Evolutionary conservation across 352 stramenopile species (phyloP), one percentile per base, ranked within the genome.

Genomic region (Pythium vanterpoolii): DNA sequence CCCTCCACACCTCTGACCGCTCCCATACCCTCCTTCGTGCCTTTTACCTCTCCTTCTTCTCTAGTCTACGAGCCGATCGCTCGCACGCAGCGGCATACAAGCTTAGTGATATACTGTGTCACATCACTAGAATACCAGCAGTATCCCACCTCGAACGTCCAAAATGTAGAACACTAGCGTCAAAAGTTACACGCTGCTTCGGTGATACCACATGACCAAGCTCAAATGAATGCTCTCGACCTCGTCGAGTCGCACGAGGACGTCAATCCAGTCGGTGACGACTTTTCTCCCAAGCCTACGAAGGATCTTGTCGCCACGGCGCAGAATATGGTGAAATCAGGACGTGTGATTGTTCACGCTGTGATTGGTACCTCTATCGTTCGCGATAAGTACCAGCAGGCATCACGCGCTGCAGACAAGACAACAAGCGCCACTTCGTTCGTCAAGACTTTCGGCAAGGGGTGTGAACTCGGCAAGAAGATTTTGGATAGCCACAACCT

Each of bases 311-410:
- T 64, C 4, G 33, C 13, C 5, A 47, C 47, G 16, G 56, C 56
- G 3, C 36, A 36, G 16, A 56, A 49, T 23, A 64, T 64, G 56
- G 56, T 57, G 10, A 49, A 30, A n/a, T 64, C 56, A 4, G 38
- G 47, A 4, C 56, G 56, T 10, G 52, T 47, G 0, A 50, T 26
- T 3, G n/a, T 64, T 8, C 24, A 39, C 1, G 9, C 14, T 19
- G 14, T 52, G 0, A 11, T 13, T 3, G 56, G 39, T 1, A 38
- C 9, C 4, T 57, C 46, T 8, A 4, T 16, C 7, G 24, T 57
- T 26, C 47, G 38, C 10, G 26, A 57, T 16, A 34, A 38, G 23
- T 57, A 64, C 34, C 18, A 24, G 11, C 24, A 4, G 23, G 34
- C 56, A 19, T 45, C 36, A 10, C 19, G 8, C n/a, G 19, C 19